phyloP scores from a whole-genome alignment of 2,329 filamentous ascomycete species.

The Scedosporium aurantiacum region DNA sequence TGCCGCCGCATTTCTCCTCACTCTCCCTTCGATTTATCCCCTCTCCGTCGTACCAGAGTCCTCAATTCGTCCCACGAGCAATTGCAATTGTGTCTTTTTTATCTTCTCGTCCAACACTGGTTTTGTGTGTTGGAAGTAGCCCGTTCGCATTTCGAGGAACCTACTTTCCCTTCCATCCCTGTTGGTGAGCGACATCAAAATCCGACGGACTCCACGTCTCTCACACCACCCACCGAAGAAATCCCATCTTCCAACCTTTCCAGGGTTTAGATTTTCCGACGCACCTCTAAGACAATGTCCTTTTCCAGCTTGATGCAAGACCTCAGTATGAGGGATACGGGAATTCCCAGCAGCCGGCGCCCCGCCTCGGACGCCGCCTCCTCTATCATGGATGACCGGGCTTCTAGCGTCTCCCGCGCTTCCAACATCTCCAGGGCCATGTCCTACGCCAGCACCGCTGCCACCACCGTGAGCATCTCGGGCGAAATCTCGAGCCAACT shows the following conservation, averaged over 20 bases:
- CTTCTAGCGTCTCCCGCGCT: constrained; percentile 48
- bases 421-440: constrained; percentile 53
- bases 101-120: background rate
- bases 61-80: background rate
- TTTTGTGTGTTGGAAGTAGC: background rate
- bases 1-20: background rate
- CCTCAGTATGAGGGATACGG: constrained; percentile 45
- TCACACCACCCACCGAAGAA: background rate
- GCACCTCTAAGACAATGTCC: constrained; percentile 38
- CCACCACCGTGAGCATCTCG: constrained; percentile 58
- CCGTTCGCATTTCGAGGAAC: background rate
- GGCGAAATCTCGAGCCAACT: constrained; percentile 74
- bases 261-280: background rate
- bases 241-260: background rate
- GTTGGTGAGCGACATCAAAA: background rate
- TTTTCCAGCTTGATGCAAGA: constrained; percentile 60
- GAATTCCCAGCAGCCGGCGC: constrained; percentile 30
- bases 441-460: constrained; percentile 56
- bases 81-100: background rate
- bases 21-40: background rate
- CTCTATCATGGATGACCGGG: constrained; percentile 47
- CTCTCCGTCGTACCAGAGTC: background rate
- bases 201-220: background rate
- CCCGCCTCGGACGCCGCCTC: constrained; percentile 33
- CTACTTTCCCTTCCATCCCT: background rate